Conservation (phyloP, 1,284 basidiomycete species). For the Tausonia pullulans region DNA sequence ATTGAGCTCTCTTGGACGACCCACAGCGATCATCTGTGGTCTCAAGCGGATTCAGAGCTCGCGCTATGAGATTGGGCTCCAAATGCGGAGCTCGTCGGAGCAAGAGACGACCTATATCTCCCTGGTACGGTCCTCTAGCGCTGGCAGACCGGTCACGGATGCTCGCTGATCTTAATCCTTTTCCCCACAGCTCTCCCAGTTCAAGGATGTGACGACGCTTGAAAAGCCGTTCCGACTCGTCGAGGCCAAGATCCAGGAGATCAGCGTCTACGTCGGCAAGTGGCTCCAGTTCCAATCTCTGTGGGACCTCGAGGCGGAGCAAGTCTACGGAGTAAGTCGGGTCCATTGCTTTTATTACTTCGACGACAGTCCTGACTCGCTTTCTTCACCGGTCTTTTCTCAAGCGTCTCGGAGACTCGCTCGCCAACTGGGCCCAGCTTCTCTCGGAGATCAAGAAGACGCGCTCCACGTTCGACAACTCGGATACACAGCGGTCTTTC, state of each 20-base stretch:
- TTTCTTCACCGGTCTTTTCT: not conserved
- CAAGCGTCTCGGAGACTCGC: conserved; percentile 72
- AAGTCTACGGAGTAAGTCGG: conserved; percentile 62
- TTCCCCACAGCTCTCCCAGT: conserved; percentile 55
- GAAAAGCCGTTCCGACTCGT: conserved; percentile 75
- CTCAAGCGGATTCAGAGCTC: conserved; percentile 82
- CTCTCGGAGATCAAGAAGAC: conserved; percentile 93
- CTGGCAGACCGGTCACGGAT: not conserved
- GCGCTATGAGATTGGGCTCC: conserved; percentile 87
- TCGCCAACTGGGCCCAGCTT: conserved; percentile 87
- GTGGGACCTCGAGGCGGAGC: conserved; percentile 96
- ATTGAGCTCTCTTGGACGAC: not conserved
- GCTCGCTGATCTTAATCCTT: not conserved
- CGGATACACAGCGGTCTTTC: conserved; percentile 82
- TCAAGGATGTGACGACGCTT: conserved; percentile 56
- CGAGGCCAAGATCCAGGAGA: conserved; percentile 73
- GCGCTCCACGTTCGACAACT: conserved; percentile 90
- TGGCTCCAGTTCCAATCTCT: conserved; percentile 99
- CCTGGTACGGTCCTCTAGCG: conserved; percentile 43
- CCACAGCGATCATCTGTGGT: conserved; percentile 69
- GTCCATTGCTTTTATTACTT: not conserved
- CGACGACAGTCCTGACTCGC: not conserved
- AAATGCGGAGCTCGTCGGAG: conserved; percentile 53
- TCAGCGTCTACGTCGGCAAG: conserved; percentile 84
- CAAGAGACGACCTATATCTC: conserved; percentile 71